Evolutionary conservation across 371 early-diverging fungal species (phyloP), one percentile per base, ranked within the genome.

Genomic region (Mucor irregularis): DNA sequence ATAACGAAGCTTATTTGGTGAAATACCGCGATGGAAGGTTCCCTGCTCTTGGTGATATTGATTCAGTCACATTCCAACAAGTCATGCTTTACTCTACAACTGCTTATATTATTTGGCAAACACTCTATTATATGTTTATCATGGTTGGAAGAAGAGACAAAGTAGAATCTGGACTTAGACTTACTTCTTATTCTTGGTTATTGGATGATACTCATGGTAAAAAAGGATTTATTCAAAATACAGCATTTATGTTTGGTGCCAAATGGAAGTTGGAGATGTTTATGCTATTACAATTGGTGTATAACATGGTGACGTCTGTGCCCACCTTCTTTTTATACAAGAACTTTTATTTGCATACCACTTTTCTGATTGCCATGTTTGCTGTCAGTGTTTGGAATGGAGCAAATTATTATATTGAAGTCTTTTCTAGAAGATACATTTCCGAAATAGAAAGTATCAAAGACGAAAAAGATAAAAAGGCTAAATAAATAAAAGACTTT

Each of bases 351-450:
- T 54, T 84, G 17, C 81, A 90, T 58, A 80, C 87, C 5, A 44
- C 59, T 0, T 86, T 84, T 46, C 59, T 90, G 42, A 69, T 84
- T 7, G 47, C 60, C 28, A 74, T 86, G 68, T 76, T 87, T 55
- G 73, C 71, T 16, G 80, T 78, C 35, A 81, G 85, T 50, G 82
- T 87, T 5, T 88, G 83, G 80, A 88, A 88, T 38, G 90, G 88
- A 0, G 88, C 87, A 0, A 77, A 74, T 56, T 90, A 84, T 49
- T 90, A 90, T 68, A 81, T 90, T 68, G 89, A 88, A 47, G 86
- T 88, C 0, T 88, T 88, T 50, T 80, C 81, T 34, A 76, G 77
- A 55, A 73, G 81, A 30, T 88, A 88, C 48, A 74, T 76, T 37
- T 50, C 59, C 31, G 84, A 88, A 34, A 60, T 86, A 16, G 80